Evolutionary conservation across 495 filamentous ascomycete species (phyloP).

Genomic region (Apiosordaria backusii): DNA sequence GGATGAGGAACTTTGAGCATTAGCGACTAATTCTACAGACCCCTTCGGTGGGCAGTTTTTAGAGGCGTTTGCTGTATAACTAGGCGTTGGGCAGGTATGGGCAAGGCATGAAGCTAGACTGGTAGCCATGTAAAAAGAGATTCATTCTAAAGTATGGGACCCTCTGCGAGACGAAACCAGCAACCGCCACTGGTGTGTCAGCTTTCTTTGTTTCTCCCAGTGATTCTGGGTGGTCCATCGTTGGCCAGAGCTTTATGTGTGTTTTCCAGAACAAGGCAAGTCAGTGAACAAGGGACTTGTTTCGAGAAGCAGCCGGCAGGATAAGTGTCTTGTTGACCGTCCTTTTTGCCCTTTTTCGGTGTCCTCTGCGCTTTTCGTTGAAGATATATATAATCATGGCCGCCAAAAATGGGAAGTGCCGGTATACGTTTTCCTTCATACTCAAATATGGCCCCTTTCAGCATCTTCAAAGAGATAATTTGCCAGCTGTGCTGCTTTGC

Average conservation of each 20-base stretch:
- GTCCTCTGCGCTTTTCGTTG: not conserved
- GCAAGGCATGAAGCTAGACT: conserved; percentile 22
- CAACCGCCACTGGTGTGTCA: not conserved
- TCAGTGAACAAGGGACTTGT: not conserved
- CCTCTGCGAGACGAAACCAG: too few species aligned
- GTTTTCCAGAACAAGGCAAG: not conserved
- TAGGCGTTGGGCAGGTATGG: conserved; percentile 31
- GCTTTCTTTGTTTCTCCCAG: not conserved
- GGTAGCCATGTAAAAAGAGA: conserved; percentile 21
- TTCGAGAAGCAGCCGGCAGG: not conserved
- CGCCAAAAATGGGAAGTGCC: not conserved
- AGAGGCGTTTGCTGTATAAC: conserved; percentile 30
- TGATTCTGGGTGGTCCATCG: not conserved
- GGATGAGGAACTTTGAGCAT: conserved; percentile 41
- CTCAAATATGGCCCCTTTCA: not conserved
- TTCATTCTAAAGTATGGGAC: not conserved
- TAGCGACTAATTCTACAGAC: conserved; percentile 14
- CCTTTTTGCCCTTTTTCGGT: not conserved
- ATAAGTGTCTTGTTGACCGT: not conserved
- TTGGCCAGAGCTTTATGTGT: not conserved
- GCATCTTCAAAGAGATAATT: not conserved
- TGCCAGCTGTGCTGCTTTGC: not conserved
- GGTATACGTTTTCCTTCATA: not conserved
- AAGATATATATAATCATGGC: not conserved
- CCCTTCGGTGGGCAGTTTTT: conserved; percentile 12